Evolutionary conservation across 2,329 filamentous ascomycete species (phyloP), one percentile per base, ranked within the genome.

Genomic region (Apiospora aurea): DNA sequence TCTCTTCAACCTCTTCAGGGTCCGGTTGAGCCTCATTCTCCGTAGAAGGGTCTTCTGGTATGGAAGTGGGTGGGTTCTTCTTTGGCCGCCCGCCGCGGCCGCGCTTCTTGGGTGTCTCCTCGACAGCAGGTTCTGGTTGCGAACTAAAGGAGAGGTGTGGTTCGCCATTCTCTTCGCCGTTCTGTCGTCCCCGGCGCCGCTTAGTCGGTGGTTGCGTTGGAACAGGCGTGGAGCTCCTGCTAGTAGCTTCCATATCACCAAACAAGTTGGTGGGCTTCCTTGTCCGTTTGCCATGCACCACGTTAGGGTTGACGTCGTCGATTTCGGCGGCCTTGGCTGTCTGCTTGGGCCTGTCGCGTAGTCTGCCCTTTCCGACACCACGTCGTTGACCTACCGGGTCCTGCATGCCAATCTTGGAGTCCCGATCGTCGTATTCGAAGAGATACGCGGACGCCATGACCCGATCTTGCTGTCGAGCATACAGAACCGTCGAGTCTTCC

Each of bases 361-460:
- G 82, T 43, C 88, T 84, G 5, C 85, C 85, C 67, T 88, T 88
- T 74, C 86, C 85, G 72, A 86, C 82, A 38, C 88, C 88, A 57
- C 93, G 81, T 49, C 84, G 82, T 75, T 91, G 89, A 13, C 83
- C 85, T 47, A 87, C 81, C 0, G 89, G 88, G 72, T 91, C 88
- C 77, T 92, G 90, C 47, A 84, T 83, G 26, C 89, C 89, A 72
- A 91, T 84, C 79, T 88, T 88, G 73, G 85, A 85, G 2, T 86
- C 85, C 69, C 89, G 87, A 13, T 87, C 84, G 75, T 91, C 89
- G 75, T 91, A 89, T 73, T 90, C 87, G 75, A 91, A 91, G 21
- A 87, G 86, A 76, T 91, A 92, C 1, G 86, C 84, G 73, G 87
- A 84, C 10, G 90, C 89, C 85, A 89, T 88, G 73, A 90, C 83